These are phyloP conservation scores for Allantophomopsis lycopodina DNA, from an alignment of 2,329 filamentous ascomycete genomes.

Conservation along the genomic window DNA sequence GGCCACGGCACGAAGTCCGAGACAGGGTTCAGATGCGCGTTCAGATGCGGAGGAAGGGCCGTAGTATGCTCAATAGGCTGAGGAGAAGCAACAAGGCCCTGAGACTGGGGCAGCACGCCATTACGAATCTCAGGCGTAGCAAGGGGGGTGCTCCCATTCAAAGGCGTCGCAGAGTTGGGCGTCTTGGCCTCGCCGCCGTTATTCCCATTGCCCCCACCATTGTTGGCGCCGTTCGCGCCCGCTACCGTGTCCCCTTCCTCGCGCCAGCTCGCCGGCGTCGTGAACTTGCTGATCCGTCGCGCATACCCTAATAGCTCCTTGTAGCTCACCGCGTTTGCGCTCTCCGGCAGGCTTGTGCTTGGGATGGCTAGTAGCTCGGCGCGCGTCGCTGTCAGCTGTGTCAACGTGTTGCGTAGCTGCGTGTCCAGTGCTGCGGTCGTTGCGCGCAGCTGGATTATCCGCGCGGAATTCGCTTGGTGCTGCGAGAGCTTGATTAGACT, in stretches of 20 bases:
- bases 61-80: conserved; percentile 9
- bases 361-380: conserved; percentile 56
- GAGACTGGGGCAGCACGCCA: conserved; percentile 11
- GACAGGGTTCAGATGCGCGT: conserved; percentile 34
- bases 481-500: conserved; percentile 54
- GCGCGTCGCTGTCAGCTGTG: conserved; percentile 57
- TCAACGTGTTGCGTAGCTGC: conserved; percentile 59
- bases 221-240: not conserved
- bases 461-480: conserved; percentile 63
- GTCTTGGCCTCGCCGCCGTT: conserved; percentile 16
- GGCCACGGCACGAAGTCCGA: conserved; percentile 69
- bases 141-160: too few relatives aligned
- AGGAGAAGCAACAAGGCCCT: conserved; percentile 5
- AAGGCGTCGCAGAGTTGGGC: conserved; percentile 3
- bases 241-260: conserved; percentile 7
- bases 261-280: conserved; percentile 37
- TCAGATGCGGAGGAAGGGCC: conserved; percentile 20
- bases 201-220: not conserved
- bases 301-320: conserved; percentile 66
- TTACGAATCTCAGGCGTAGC: conserved; percentile 4
- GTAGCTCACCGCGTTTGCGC: conserved; percentile 45
- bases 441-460: conserved; percentile 54
- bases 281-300: conserved; percentile 67
- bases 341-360: conserved; percentile 38
- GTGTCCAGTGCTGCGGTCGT: conserved; percentile 52